These are phyloP conservation scores for Sarcomyxa edulis DNA, from an alignment of 768 basidiomycete genomes.

Conservation along the genomic window DNA sequence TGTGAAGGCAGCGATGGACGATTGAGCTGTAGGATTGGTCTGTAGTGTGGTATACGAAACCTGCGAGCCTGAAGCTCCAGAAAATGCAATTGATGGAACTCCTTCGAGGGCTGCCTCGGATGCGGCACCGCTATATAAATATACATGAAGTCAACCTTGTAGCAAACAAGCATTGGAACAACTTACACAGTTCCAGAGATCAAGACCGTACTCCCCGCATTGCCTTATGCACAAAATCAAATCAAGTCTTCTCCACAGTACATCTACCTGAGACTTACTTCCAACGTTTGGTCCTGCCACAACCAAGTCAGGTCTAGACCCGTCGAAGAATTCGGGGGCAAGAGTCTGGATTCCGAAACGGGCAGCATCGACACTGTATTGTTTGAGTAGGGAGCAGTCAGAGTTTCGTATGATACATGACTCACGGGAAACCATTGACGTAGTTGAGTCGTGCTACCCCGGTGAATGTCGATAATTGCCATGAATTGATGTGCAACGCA, in stretches of 20 bases:
- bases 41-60: constrained; percentile 5
- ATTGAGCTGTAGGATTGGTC: constrained; percentile 4
- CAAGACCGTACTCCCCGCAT: constrained; percentile 1
- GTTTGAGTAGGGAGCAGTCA: not conserved
- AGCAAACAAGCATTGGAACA: not conserved
- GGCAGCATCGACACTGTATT: constrained; percentile 28
- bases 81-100: constrained; percentile 4
- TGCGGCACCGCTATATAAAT: constrained; percentile 6
- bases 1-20: constrained; percentile 2
- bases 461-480: not conserved
- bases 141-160: not conserved
- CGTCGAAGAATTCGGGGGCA: constrained; percentile 27
- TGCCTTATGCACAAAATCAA: not conserved
- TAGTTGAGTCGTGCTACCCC: constrained; percentile 33
- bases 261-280: constrained; percentile 12
- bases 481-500: too few species aligned
- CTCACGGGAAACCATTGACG: constrained; percentile 36
- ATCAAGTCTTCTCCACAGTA: not conserved
- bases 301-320: constrained; percentile 28
- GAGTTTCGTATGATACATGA: constrained; percentile 5
- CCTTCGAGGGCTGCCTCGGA: constrained; percentile 5
- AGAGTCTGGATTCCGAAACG: constrained; percentile 32
- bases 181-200: constrained; percentile 7
- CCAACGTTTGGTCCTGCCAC: constrained; percentile 32
- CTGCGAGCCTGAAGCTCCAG: constrained; percentile 3